Evolutionary conservation across 495 filamentous ascomycete species (phyloP).

Genomic region (Sordaria brevicollis): DNA sequence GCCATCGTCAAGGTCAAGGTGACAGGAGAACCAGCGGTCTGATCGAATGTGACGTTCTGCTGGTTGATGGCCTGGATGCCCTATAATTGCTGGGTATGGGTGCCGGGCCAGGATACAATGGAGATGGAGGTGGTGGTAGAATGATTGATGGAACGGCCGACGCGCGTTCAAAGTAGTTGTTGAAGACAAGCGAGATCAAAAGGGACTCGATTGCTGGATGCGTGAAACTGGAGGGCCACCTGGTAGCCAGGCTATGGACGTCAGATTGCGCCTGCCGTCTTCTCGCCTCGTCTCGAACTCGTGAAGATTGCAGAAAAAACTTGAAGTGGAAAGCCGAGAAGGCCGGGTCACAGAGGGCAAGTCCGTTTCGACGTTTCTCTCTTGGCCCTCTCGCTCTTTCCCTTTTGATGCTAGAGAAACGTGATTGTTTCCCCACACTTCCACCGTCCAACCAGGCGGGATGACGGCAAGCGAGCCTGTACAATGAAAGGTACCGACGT

Average conservation of each 20-base stretch:
- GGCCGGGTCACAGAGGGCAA: background rate
- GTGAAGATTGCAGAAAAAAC: background rate
- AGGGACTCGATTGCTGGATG: background rate
- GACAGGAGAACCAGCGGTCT: background rate
- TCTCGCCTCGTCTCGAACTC: background rate
- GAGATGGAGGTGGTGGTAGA: background rate
- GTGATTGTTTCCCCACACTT: slow-evolving; percentile 13
- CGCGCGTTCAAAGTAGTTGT: background rate
- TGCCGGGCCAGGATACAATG: background rate
- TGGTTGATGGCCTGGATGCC: background rate
- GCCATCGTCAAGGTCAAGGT: background rate
- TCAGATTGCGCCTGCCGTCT: background rate
- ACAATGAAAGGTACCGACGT: background rate
- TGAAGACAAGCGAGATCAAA: background rate
- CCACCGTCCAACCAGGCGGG: slow-evolving; percentile 16
- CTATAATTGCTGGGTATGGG: background rate
- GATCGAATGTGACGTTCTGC: background rate
- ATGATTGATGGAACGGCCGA: background rate
- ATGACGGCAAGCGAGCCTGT: slow-evolving; percentile 22
- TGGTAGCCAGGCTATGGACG: background rate
- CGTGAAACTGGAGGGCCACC: background rate
- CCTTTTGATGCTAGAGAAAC: background rate
- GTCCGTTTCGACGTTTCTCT: background rate
- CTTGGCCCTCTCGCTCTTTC: slow-evolving; percentile 2
- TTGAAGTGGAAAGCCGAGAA: background rate